Evolutionary conservation across 2,329 filamentous ascomycete genomes (phyloP).

Genomic region (Sordariomycetes sp.): DNA sequence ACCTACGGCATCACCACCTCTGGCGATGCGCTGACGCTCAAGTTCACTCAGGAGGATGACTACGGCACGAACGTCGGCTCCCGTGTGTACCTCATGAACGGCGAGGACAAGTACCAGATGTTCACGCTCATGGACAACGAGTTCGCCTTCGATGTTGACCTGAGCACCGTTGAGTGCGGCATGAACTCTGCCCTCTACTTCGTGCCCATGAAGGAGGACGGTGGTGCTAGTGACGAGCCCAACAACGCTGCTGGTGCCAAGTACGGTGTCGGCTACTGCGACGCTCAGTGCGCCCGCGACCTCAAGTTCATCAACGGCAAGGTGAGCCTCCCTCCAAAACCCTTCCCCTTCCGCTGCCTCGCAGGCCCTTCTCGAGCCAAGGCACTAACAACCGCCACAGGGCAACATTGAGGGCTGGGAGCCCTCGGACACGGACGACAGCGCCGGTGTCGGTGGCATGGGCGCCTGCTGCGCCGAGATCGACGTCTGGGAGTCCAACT

Average conservation of each 20-base stretch:
- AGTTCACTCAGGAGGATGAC: slow-evolving; percentile 34
- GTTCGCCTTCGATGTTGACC: slow-evolving; percentile 54
- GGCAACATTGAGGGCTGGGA: slow-evolving; percentile 28
- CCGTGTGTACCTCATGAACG: slow-evolving; percentile 45
- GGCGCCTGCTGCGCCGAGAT: slow-evolving; percentile 46
- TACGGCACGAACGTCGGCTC: slow-evolving; percentile 26
- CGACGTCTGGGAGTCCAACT: slow-evolving; percentile 46
- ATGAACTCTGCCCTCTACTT: slow-evolving; percentile 54
- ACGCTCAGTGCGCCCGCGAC: slow-evolving; percentile 29
- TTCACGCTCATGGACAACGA: slow-evolving; percentile 48
- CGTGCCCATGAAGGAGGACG: slow-evolving; percentile 38
- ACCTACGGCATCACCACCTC: slow-evolving; percentile 33
- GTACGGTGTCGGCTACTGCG: slow-evolving; percentile 43
- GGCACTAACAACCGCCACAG: slow-evolving; percentile 8
- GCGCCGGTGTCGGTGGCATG: slow-evolving; percentile 30
- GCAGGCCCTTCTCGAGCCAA: too few relatives aligned
- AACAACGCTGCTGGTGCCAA: slow-evolving; percentile 32
- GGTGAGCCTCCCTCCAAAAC: slow-evolving; percentile 5
- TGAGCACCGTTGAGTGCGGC: slow-evolving; percentile 48
- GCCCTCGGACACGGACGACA: slow-evolving; percentile 33
- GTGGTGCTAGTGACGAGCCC: slow-evolving; percentile 28
- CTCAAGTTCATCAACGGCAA: slow-evolving; percentile 35
- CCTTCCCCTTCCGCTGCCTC: background rate
- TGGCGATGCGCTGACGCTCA: slow-evolving; percentile 31
- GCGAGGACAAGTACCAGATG: slow-evolving; percentile 41